Conservation (phyloP, 805 yeast species). For the Cyberlindnera veronae region DNA sequence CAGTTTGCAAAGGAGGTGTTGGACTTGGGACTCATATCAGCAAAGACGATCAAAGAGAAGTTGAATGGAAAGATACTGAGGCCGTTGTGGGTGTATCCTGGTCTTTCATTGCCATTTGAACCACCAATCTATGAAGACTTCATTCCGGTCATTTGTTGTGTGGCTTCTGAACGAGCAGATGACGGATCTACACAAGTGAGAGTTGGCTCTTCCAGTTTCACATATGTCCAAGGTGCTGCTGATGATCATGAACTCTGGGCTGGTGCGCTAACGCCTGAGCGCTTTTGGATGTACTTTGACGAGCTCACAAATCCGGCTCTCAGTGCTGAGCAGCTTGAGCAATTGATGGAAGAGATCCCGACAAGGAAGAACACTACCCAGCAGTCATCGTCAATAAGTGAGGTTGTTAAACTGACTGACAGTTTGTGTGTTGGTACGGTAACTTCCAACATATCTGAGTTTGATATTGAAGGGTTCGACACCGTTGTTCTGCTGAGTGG, state of each 20-base stretch:
- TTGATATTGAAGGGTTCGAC: conserved; percentile 5
- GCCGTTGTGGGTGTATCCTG: conserved; percentile 72
- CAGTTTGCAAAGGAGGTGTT: conserved; percentile 43
- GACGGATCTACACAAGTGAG: conserved; percentile 49
- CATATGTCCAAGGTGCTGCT: conserved; percentile 89
- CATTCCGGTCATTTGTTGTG: conserved; percentile 48
- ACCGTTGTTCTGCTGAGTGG: conserved; percentile 10
- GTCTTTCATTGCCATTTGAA: conserved; percentile 34
- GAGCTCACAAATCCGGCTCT: conserved; percentile 26
- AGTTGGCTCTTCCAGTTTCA: conserved; percentile 34
- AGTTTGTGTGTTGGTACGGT: conserved; percentile 26
- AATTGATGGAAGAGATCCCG: conserved; percentile 8
- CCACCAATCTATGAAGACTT: conserved; percentile 30
- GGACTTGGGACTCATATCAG: conserved; percentile 38
- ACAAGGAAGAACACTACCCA: not conserved
- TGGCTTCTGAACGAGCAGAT: conserved; percentile 59
- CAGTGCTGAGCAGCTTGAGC: conserved; percentile 31
- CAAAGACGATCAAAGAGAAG: conserved; percentile 28
- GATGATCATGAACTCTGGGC: conserved; percentile 94
- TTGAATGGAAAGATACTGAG: conserved; percentile 48
- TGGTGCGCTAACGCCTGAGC: conserved; percentile 44
- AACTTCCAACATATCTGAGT: not conserved
- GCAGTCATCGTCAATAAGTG: conserved; percentile 4
- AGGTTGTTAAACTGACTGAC: conserved; percentile 16
- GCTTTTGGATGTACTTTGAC: conserved; percentile 52